Base-by-base conservation (phyloP, 345 rosid genomes). In the Lenwebbia sp. region DNA sequence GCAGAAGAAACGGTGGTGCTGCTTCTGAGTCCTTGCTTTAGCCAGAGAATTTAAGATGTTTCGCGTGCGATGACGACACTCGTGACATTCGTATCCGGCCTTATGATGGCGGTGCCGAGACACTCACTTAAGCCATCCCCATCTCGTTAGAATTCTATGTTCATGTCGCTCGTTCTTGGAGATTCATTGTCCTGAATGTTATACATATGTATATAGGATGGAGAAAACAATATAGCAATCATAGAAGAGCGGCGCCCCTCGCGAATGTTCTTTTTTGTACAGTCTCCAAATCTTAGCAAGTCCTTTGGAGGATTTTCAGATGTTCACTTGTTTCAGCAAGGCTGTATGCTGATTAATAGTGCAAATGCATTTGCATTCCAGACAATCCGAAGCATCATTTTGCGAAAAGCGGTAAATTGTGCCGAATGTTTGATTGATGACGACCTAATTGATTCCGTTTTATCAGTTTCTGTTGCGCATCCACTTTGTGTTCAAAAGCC, bases 1-100 rank as follows among this genome's bases (percentile, higher is more conserved):
- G 92, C 94, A 94, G 96, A 93, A 93, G 90, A 93, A 93, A 87
- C 47, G 95, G 92, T 93, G 92, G 89, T 93, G 96, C 92, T 94
- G 95, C 90, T 94, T 93, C 94, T 93, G 70, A 92, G 47, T 41
- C 70, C 81, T 70, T 19, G 26, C 25, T 70, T 70, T 19, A 70
- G 81, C 81, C 81, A 70, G 47, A 70, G 47, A 70, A 37, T 37
- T 70, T 70, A 70, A 70, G 81, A 70, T 70, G 81, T 70, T 70
- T 10, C 22, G 81, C 5, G 22, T 62, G 13, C 40, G 47, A 37
- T 7, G 5, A 8, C 44, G 22, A 37, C 7, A 37, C 47, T 21
- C 7, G 47, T 37, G 47, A 37, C 47, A 70, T 37, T 70, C 47
- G 21, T 70, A 37, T 21, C 81, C 47, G 26, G 47, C 78, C 78